Conservation (phyloP, 441 rosid genomes). For the Croton setiger region DNA sequence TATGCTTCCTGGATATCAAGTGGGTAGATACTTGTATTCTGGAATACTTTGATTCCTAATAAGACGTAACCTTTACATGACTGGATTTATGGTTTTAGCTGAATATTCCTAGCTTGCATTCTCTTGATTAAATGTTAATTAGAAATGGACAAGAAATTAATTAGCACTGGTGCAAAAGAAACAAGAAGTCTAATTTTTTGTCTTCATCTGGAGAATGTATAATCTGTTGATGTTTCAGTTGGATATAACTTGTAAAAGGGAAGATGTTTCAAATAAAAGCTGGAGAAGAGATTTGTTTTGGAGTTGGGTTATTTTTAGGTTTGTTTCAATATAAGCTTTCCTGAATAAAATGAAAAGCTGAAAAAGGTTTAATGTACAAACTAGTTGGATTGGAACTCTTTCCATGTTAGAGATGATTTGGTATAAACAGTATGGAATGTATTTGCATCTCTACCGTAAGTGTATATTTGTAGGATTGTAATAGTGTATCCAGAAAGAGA, state of each 20-base stretch:
- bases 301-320: not conserved
- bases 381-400: not conserved
- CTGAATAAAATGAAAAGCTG: not conserved
- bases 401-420: not conserved
- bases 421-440: not conserved
- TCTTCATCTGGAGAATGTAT: not conserved
- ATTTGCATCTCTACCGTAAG: not conserved
- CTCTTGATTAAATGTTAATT: not conserved
- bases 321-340: not conserved
- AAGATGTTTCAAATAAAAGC: not conserved
- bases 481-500: not conserved
- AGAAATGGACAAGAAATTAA: not conserved
- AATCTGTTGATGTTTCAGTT: not conserved
- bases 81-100: not conserved
- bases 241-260: not conserved
- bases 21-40: not conserved
- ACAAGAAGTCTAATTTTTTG: not conserved
- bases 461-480: not conserved
- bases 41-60: constrained; percentile 1
- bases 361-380: not conserved
- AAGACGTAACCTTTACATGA: constrained; percentile 2
- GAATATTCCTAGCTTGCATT: constrained; percentile 5
- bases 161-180: not conserved
- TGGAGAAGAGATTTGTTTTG: not conserved
- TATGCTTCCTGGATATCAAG: not conserved